Evolutionary conservation across 1,284 basidiomycete genomes (phyloP), one percentile per base, ranked within the genome.

Genomic region (Lentinula novae-zelandiae): DNA sequence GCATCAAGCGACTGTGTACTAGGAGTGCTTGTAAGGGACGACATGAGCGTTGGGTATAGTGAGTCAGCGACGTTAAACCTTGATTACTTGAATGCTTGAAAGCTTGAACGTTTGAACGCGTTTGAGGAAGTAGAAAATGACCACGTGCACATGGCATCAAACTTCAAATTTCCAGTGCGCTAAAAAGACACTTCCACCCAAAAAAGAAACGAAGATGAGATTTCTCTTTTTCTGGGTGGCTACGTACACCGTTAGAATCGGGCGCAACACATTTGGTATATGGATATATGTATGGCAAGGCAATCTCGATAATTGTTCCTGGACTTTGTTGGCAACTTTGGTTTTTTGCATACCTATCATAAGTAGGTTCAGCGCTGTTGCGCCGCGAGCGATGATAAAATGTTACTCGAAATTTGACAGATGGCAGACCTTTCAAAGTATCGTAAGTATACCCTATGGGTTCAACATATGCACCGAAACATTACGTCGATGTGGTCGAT

Each of bases 1-100:
- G 44, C 55, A 48, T 60, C 55, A 17, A 64, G 57, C 52, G 53
- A 36, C 7, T 55, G 51, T 48, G 49, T 57, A 27, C 49, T 57
- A 58, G 58, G 48, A 17, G 46, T 36, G 17, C 48, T 44, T 48
- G 53, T 44, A 56, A 55, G 44, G 49, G 49, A 42, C 39, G 49
- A 27, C 57, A 58, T 58, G 57, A 31, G 22, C 5, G 53, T 55
- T 42, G 53, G 9, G 33, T 27, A 27, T 27, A 27, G 27, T 27
- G 27, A 27, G 27, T 27, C 3, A 27, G 27, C 27, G 27, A 27
- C 27, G 27, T 27, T 27, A 27, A 22, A 22, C 22, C 22, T 22
- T 22, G 22, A 22, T 22, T 22, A 22, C 27, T 27, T 27, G 27
- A 27, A 3, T 27, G 27, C 27, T 27, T 27, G 27, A 27, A 27